Evolutionary conservation across 805 yeast genomes (phyloP).

Genomic region (Ogataea nitratoaversa): DNA sequence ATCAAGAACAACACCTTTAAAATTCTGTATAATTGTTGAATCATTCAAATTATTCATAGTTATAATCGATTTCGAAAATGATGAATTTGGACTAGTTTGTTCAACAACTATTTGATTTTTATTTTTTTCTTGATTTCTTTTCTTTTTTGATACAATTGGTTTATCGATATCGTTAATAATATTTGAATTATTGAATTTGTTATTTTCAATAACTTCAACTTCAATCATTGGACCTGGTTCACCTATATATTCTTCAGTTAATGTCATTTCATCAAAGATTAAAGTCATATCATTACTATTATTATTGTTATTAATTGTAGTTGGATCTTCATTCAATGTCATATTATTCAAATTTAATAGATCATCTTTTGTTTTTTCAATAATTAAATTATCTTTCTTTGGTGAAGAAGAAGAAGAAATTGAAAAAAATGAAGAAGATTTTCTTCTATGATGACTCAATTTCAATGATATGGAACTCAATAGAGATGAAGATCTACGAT

Average conservation of each 20-base stretch:
- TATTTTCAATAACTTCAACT: no score
- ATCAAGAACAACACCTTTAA: no score
- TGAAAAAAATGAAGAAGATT: conserved; percentile 24
- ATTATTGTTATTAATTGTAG: background rate
- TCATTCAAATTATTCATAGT: background rate
- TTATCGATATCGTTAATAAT: no score
- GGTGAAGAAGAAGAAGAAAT: conserved; percentile 14
- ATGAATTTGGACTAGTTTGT: background rate
- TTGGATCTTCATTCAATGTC: no score
- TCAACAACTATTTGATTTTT: background rate
- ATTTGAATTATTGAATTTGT: no score
- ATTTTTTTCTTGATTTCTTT: background rate
- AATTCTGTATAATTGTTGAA: no score
- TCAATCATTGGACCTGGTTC: conserved; percentile 34
- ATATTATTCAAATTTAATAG: conserved; percentile 20
- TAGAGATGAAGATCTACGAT: conserved; percentile 22
- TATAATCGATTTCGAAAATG: background rate
- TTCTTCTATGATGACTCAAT: conserved; percentile 23
- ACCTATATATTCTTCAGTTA: conserved; percentile 27
- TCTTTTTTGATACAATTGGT: background rate
- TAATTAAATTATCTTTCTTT: conserved; percentile 16
- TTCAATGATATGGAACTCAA: conserved; percentile 24
- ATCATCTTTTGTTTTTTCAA: conserved; percentile 26
- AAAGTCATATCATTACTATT: conserved; percentile 19
- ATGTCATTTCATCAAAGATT: conserved; percentile 24